Evolutionary conservation across 176 grass and related monocot species (phyloP).

Genomic region (Triticum timopheevii): DNA sequence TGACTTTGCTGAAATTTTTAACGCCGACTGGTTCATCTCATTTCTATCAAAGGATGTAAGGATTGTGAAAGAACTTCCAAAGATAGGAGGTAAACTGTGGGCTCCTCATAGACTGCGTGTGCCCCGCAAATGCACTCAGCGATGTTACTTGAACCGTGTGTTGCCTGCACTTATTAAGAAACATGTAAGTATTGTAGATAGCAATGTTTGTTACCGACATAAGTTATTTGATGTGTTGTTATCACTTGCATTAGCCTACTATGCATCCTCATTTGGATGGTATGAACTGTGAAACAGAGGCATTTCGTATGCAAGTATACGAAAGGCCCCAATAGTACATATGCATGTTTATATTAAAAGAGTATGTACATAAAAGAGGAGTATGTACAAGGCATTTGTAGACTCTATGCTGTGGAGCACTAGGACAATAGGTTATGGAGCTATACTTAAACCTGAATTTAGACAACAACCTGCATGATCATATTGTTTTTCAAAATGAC

Average conservation of each 20-base stretch:
- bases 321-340: neutral
- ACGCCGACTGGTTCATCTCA: conserved; percentile 77
- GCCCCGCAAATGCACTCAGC: conserved; percentile 80
- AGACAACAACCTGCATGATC: neutral
- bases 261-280: neutral
- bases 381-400: neutral
- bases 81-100: conserved; percentile 54
- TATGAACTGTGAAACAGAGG: neutral
- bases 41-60: conserved; percentile 81
- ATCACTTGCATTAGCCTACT: neutral
- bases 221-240: conserved; percentile 4
- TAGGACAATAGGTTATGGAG: neutral
- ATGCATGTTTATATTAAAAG: neutral
- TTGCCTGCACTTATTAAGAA: conserved; percentile 91
- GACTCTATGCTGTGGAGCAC: neutral
- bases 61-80: conserved; percentile 80
- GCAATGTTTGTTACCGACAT: conserved; percentile 27
- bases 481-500: neutral
- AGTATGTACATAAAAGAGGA: neutral
- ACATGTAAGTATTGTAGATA: conserved; percentile 61
- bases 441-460: neutral
- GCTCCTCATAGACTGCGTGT: conserved; percentile 85
- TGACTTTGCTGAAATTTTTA: conserved; percentile 85
- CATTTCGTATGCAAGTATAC: neutral
- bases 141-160: conserved; percentile 88